These are phyloP conservation scores for Cavenderia fasciculata DNA, from an alignment of 78 protist species.

Conservation along the genomic window DNA sequence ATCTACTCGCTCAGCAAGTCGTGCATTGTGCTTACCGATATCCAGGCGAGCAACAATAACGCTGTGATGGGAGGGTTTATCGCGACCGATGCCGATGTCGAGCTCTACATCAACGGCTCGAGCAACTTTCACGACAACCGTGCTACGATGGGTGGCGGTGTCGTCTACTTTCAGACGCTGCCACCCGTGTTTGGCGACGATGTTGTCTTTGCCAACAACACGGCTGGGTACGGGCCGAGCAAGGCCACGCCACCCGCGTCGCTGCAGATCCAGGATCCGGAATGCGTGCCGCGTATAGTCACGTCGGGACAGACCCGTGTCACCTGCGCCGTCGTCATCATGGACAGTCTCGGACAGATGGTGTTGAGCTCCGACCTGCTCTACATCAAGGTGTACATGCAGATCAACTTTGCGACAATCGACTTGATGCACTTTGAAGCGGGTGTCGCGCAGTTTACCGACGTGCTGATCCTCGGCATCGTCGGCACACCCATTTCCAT, in stretches of 20 bases:
- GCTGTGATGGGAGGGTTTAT: not conserved
- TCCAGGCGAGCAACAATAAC: not conserved
- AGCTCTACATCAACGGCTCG: not conserved
- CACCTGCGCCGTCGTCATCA: not conserved
- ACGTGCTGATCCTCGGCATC: not conserved
- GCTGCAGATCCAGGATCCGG: not conserved
- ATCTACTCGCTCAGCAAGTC: not conserved
- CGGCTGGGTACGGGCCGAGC: not conserved
- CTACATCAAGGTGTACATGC: not conserved
- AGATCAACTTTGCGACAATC: slow-evolving; percentile 8
- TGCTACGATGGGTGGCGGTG: slow-evolving; percentile 1
- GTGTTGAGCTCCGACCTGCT: not conserved
- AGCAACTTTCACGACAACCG: too few relatives aligned
- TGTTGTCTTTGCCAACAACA: not conserved
- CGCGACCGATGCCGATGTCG: not conserved
- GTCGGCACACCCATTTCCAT: not conserved
- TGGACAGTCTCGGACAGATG: not conserved
- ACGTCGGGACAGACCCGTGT: too few relatives aligned
- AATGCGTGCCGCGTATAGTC: not conserved
- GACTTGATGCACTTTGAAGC: not conserved
- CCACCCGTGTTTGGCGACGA: not conserved
- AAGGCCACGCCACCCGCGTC: not conserved
- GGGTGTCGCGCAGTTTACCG: slow-evolving; percentile 11
- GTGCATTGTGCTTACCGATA: not conserved
- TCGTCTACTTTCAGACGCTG: not conserved